These are phyloP conservation scores for Cyberlindnera americana DNA, from an alignment of 805 yeast species.

Conservation along the genomic window DNA sequence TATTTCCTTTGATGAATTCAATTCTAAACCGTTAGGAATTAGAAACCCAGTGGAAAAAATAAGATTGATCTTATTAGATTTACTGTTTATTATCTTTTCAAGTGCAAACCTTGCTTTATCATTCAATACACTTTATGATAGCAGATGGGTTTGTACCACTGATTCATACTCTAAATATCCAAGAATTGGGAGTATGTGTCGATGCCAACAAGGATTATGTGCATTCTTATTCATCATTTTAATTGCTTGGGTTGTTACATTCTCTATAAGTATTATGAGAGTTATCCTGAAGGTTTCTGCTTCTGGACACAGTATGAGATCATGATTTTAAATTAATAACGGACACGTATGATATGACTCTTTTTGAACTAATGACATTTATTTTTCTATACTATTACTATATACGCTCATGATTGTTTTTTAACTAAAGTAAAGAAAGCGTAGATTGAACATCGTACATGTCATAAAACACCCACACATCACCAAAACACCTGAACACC, in stretches of 20 bases:
- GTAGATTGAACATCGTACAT: no score
- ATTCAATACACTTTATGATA: constrained; percentile 77
- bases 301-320: no score
- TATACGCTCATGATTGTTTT: no score
- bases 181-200: constrained; percentile 55
- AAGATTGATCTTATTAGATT: constrained; percentile 74
- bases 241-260: constrained; percentile 80
- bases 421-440: no score
- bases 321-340: no score
- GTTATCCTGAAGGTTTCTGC: constrained; percentile 64
- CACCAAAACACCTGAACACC: neutral
- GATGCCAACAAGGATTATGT: constrained; percentile 73
- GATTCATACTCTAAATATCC: constrained; percentile 27
- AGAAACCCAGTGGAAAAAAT: constrained; percentile 83
- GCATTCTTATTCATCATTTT: constrained; percentile 74
- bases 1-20: constrained; percentile 87
- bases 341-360: no score
- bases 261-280: constrained; percentile 76
- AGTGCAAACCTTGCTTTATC: constrained; percentile 85
- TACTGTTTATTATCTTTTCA: constrained; percentile 82
- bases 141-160: constrained; percentile 69
- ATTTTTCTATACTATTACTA: no score
- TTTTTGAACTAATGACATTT: no score
- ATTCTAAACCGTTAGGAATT: constrained; percentile 87
- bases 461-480: neutral